A percentile compares a stretch with the other conserved stretches of the same genome.
These are phyloP conservation scores for Malus sieversii DNA, from an alignment of 306 rosid species.

Conservation along the genomic window DNA sequence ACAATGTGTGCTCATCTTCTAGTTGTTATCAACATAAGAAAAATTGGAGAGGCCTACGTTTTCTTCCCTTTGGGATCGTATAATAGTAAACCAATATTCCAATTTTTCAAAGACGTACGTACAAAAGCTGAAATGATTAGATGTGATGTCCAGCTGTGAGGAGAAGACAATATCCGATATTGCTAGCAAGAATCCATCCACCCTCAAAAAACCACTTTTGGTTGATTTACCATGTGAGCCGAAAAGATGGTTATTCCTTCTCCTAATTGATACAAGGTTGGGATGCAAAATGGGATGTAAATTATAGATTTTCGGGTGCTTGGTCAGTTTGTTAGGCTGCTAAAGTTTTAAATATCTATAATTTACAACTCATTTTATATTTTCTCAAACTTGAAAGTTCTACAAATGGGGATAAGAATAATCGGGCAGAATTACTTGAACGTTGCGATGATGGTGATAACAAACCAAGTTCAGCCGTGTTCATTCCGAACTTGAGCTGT, in stretches of 20 bases:
- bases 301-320: neutral
- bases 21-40: neutral
- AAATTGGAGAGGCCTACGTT: neutral
- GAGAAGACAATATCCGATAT: neutral
- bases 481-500: neutral
- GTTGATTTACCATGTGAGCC: neutral
- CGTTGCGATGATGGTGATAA: no score
- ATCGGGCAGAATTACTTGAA: no score
- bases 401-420: no score
- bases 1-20: no score
- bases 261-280: neutral
- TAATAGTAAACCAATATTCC: neutral
- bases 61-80: neutral
- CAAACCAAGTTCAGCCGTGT: no score
- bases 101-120: neutral
- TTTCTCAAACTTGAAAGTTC: no score
- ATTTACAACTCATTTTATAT: no score
- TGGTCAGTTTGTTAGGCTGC: neutral
- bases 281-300: neutral
- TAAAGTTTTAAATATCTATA: no score
- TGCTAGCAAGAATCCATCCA: neutral
- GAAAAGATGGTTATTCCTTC: neutral
- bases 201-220: neutral
- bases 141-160: conserved; percentile 2
- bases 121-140: neutral